phyloP scores from a whole-genome alignment of 495 filamentous ascomycete species.

The Penicillium antarcticum region DNA sequence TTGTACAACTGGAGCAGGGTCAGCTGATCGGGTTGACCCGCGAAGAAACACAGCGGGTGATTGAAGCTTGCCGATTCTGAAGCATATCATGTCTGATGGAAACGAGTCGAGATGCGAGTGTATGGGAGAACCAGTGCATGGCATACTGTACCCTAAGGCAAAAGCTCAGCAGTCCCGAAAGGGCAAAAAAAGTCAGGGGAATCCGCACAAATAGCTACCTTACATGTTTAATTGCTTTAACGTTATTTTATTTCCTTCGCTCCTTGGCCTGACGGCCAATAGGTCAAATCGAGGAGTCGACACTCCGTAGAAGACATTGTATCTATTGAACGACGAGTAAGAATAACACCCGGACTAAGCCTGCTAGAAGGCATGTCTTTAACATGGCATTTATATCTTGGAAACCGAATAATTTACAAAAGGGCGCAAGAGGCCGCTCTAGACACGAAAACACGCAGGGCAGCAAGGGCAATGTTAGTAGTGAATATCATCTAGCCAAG shows the following conservation, averaged over 20 bases:
- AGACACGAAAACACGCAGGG: constrained; percentile 14
- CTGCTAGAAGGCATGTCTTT: not conserved
- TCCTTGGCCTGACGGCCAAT: no score
- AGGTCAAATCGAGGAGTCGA: no score
- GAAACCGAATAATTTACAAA: constrained; percentile 37
- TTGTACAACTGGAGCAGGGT: constrained; percentile 46
- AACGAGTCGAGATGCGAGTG: not conserved
- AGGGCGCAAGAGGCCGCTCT: constrained; percentile 14
- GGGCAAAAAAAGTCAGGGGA: no score
- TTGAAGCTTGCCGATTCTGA: constrained; percentile 3
- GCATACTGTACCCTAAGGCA: no score
- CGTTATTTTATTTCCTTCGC: no score
- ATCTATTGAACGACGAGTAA: no score
- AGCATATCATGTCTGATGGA: not conserved
- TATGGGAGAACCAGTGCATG: no score
- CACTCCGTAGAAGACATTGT: no score
- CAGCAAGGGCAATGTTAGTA: not conserved
- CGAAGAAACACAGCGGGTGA: constrained; percentile 33
- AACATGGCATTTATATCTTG: constrained; percentile 21
- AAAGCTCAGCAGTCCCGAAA: no score
- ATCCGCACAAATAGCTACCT: no score
- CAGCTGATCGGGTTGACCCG: constrained; percentile 30
- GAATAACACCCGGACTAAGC: not conserved
- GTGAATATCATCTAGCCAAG: constrained; percentile 43
- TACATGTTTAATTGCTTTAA: no score